Conservation (phyloP, 2,329 filamentous ascomycete species). For the Zymoseptoria pseudotritici region DNA sequence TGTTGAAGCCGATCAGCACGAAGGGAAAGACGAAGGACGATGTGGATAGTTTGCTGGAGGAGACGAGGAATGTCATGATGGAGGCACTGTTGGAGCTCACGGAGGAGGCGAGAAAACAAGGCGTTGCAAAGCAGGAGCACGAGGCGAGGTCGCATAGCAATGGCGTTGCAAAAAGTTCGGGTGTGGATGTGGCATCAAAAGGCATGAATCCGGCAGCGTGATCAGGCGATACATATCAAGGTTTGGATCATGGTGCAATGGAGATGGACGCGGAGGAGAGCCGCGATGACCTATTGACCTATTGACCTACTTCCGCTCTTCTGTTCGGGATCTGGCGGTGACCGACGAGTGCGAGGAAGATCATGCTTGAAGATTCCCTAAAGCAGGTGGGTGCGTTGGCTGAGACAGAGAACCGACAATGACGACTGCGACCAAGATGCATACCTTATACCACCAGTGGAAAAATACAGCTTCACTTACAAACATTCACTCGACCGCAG, state of each 20-base stretch:
- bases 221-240: neutral
- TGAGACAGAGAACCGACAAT: no score
- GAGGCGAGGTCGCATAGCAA: constrained; percentile 10
- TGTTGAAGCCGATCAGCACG: constrained; percentile 75
- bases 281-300: no score
- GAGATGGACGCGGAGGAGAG: neutral
- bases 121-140: constrained; percentile 12
- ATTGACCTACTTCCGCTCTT: no score
- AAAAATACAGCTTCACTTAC: neutral
- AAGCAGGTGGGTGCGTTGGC: no score
- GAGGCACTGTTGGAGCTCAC: constrained; percentile 44
- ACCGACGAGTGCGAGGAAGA: neutral
- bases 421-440: neutral
- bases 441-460: neutral
- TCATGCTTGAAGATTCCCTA: no score
- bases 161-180: constrained; percentile 10
- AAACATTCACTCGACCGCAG: neutral
- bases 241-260: neutral
- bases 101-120: constrained; percentile 22
- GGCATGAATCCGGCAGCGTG: constrained; percentile 12
- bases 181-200: constrained; percentile 12
- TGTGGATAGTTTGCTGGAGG: constrained; percentile 64
- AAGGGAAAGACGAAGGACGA: constrained; percentile 64
- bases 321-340: neutral
- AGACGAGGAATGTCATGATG: constrained; percentile 69